Evolutionary conservation across 129 eudicot genomes (phyloP), one percentile per base, ranked within the genome.

Genomic region (Mikania micrantha): DNA sequence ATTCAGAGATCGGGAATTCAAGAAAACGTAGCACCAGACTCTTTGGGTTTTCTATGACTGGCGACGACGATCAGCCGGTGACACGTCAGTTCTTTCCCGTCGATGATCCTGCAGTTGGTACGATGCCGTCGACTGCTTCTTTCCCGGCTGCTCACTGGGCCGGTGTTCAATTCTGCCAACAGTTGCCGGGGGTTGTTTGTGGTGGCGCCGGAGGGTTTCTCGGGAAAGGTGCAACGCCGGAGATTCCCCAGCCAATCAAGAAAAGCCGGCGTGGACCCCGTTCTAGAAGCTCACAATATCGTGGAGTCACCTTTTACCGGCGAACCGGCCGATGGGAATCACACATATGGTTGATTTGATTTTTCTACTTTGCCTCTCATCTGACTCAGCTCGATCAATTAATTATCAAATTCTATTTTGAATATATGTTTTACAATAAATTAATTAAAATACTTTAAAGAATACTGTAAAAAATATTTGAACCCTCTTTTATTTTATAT

Each of bases 251-350:
- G 75, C 95, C 95, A 11, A 57, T 73, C 10, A 93, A 88, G 77
- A 92, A 93, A 77, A 88, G 96, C 85, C 87, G 99, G 7, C 92
- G 99, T 47, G 99, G 99, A 13, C 99, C 99, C 10, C 73, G 99
- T 80, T 59, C 64, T 15, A 59, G 41, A 59, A 59, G 64, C 41
- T 59, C 41, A 16, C 64, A 59, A 13, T 59, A 59, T 17, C 41
- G 64, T 59, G 40, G 64, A n/a, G 64, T 59, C 15, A 59, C 64
- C 1, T 59, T 59, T 29, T 59, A 59, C 41, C 64, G 40, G 31
- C 64, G 41, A 16, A 59, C 64, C 3, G 64, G 64, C 22, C 64
- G 64, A 15, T 59, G 64, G 64, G 64, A 59, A 59, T 59, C 64
- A 31, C 64, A 59, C 27, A 59, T 59, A 59, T 59, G 64, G 64